These are phyloP conservation scores for Fusarium continuum DNA, from an alignment of 2,329 filamentous ascomycete species.

Conservation along the genomic window DNA sequence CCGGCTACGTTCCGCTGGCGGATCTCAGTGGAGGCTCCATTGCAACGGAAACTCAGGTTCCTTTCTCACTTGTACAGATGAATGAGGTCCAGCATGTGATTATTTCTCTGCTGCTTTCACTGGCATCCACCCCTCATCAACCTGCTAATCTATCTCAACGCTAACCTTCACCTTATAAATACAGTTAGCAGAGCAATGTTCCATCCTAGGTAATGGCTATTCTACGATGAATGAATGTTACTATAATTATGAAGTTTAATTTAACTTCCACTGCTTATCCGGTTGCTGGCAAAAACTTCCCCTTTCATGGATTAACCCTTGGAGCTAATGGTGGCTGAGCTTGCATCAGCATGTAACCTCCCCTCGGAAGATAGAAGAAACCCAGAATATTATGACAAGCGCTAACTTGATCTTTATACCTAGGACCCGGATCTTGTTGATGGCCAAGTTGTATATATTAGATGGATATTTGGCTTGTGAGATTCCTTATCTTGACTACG, in stretches of 20 bases:
- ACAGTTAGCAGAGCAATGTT: background rate
- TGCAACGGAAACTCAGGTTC: background rate
- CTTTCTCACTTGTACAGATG: background rate
- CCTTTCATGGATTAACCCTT: slow-evolving; percentile 7
- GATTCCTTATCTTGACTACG: no score
- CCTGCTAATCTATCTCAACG: no score
- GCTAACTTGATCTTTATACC: no score
- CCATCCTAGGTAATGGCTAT: background rate
- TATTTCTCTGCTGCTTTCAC: background rate
- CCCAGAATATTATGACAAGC: background rate
- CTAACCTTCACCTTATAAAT: background rate
- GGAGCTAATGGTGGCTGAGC: background rate
- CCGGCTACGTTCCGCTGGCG: slow-evolving; percentile 9
- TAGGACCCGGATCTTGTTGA: no score
- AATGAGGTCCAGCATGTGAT: background rate
- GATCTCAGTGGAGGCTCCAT: slow-evolving; percentile 24
- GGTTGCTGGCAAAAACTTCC: background rate
- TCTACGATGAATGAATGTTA: background rate
- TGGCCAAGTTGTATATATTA: no score
- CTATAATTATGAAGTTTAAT: slow-evolving; percentile 10
- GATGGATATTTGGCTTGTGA: no score
- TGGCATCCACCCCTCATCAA: no score
- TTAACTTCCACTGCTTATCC: slow-evolving; percentile 5
- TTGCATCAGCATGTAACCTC: background rate
- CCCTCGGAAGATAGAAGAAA: background rate